Conservation (phyloP, 1,284 basidiomycete species). For the Pseudozyma flocculosa region DNA sequence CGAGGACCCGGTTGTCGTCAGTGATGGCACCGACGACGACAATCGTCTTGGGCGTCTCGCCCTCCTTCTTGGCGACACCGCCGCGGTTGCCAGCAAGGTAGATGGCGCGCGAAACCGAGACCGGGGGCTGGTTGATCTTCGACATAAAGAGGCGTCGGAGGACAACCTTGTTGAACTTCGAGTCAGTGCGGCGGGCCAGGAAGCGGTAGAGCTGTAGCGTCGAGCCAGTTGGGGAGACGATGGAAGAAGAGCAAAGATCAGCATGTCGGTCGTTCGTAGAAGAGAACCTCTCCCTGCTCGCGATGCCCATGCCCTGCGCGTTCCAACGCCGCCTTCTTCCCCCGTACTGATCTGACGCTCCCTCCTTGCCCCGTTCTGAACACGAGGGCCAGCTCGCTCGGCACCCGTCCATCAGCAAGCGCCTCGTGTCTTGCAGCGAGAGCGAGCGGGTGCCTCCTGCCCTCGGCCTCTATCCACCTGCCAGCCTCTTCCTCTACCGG, state of each 20-base stretch:
- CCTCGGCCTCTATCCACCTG: no score
- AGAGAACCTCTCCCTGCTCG: no score
- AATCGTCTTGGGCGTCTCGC: slow-evolving; percentile 69
- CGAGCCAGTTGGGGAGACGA: slow-evolving; percentile 5
- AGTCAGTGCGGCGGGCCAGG: slow-evolving; percentile 94
- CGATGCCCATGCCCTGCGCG: no score
- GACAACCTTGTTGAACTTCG: slow-evolving; percentile 95
- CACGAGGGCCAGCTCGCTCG: no score
- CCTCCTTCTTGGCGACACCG: slow-evolving; percentile 55
- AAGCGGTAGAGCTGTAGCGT: slow-evolving; percentile 89
- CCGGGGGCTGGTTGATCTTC: slow-evolving; percentile 94
- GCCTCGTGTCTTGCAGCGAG: no score
- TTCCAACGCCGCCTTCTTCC: no score
- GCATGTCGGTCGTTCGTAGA: no score
- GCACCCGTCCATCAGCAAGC: no score
- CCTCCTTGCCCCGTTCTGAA: no score
- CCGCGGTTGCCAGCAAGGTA: slow-evolving; percentile 57
- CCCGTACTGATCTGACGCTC: no score
- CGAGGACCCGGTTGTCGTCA: slow-evolving; percentile 86
- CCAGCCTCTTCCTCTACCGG: no score
- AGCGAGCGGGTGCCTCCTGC: no score
- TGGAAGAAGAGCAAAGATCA: background rate
- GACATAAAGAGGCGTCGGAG: slow-evolving; percentile 96
- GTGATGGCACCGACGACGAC: slow-evolving; percentile 91
- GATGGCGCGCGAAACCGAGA: slow-evolving; percentile 65